Conservation (phyloP, 306 rosid species). For the Dicorynia guianensis region DNA sequence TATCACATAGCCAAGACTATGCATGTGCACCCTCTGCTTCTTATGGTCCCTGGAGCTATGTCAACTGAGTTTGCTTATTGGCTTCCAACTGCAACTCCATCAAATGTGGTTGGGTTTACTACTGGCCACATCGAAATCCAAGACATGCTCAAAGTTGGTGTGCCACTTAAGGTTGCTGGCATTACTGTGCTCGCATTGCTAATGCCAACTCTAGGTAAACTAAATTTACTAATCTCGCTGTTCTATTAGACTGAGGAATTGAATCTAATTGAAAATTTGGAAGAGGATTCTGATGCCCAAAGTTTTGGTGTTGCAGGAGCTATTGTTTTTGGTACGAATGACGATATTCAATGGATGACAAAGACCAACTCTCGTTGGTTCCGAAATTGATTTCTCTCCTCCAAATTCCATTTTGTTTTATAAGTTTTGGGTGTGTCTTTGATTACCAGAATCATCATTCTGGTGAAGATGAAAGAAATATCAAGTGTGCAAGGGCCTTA, state of each 20-base stretch:
- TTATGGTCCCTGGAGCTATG: constrained; percentile 85
- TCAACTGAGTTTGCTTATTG: constrained; percentile 78
- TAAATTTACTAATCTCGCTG: not conserved
- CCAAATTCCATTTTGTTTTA: not conserved
- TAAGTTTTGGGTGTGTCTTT: constrained; percentile 7
- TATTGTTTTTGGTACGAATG: constrained; percentile 59
- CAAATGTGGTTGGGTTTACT: constrained; percentile 79
- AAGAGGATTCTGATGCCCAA: not conserved
- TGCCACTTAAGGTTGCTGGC: constrained; percentile 79
- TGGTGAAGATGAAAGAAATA: not conserved
- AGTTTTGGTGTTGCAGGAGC: constrained; percentile 58
- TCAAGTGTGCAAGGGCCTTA: not conserved
- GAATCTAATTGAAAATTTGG: not conserved
- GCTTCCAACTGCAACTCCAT: constrained; percentile 85
- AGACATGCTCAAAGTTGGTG: constrained; percentile 82
- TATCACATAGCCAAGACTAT: constrained; percentile 68
- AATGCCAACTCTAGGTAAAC: constrained; percentile 86
- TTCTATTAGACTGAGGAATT: not conserved
- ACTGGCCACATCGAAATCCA: constrained; percentile 74
- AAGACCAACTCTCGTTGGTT: constrained; percentile 9
- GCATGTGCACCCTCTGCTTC: constrained; percentile 78
- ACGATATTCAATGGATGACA: constrained; percentile 35
- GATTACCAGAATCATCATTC: not conserved
- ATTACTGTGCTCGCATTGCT: constrained; percentile 61
- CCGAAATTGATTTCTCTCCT: constrained; percentile 23